Evolutionary conservation across 2,329 filamentous ascomycete genomes (phyloP).

Genomic region (Clonostachys rhizophaga): DNA sequence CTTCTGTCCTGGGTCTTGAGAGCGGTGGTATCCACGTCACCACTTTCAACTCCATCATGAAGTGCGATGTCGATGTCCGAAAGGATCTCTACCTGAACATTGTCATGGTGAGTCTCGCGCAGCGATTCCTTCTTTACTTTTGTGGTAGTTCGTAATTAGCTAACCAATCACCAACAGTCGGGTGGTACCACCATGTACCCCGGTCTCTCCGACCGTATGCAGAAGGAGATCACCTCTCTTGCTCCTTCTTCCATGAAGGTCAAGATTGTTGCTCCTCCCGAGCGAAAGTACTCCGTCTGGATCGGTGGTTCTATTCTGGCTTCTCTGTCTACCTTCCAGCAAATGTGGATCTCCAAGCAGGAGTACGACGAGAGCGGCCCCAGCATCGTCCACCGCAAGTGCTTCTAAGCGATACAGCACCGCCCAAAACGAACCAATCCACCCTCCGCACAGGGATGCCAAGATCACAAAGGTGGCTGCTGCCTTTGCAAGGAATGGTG

Average conservation of each 20-base stretch:
- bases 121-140: background rate
- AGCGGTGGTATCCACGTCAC: constrained; percentile 98
- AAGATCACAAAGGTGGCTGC: constrained; percentile 39
- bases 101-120: constrained; percentile 81
- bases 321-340: constrained; percentile 99
- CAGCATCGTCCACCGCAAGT: constrained; percentile 99
- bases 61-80: constrained; percentile 99
- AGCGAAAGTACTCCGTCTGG: constrained; percentile 99
- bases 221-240: constrained; percentile 99
- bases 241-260: constrained; percentile 99
- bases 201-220: constrained; percentile 99
- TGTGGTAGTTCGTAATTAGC: background rate
- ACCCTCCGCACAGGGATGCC: constrained; percentile 27
- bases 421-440: constrained; percentile 23
- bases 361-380: constrained; percentile 99
- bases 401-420: constrained; percentile 73
- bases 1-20: constrained; percentile 96
- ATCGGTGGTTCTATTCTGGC: constrained; percentile 99
- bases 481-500: constrained; percentile 33
- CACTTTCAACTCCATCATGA: constrained; percentile 99
- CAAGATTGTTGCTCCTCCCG: constrained; percentile 99
- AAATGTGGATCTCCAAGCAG: constrained; percentile 99
- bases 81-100: constrained; percentile 99
- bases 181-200: constrained; percentile 99
- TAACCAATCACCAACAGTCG: constrained; percentile 59